phyloP scores from a whole-genome alignment of 2,329 filamentous ascomycete genomes.

The Aspergillus thermomutatus region DNA sequence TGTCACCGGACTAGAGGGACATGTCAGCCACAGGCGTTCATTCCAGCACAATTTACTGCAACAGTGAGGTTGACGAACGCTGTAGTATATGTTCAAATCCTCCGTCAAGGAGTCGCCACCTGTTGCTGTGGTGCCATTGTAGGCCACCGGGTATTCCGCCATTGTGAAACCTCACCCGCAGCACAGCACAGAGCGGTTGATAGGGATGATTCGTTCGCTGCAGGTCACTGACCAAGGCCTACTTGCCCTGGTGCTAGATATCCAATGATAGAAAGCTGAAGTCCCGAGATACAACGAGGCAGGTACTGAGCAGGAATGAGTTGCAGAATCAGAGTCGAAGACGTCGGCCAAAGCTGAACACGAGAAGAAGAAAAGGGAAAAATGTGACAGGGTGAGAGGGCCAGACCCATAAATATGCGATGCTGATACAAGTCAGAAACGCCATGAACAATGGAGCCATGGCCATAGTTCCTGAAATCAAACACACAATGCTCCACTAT shows the following conservation, averaged over 20 bases:
- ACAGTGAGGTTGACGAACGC: constrained; percentile 35
- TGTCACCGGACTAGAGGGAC: constrained; percentile 64
- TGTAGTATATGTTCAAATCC: constrained; percentile 82
- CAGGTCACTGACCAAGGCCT: neutral
- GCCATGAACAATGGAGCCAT: constrained; percentile 7
- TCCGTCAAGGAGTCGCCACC: constrained; percentile 65
- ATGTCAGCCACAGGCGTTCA: constrained; percentile 14
- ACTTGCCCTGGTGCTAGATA: neutral
- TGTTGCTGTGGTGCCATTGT: constrained; percentile 58
- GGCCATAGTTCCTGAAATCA: constrained; percentile 9
- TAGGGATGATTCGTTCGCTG: neutral
- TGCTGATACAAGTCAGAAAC: constrained; percentile 15
- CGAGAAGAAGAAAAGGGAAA: neutral
- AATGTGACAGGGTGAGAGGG: constrained; percentile 3
- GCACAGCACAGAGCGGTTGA: neutral
- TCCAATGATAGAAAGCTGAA: neutral
- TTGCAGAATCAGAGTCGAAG: neutral
- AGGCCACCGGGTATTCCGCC: constrained; percentile 46
- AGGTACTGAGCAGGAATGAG: neutral
- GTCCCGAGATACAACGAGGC: neutral
- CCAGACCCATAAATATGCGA: constrained; percentile 16
- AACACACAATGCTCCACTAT: constrained; percentile 20
- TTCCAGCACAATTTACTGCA: neutral
- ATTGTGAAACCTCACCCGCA: constrained; percentile 19
- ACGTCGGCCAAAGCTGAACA: neutral